A percentile compares a stretch with the other conserved stretches of the same genome.
These are phyloP conservation scores for Warburgia ugandensis DNA, from an alignment of 164 flowering plant genomes.

Conservation along the genomic window DNA sequence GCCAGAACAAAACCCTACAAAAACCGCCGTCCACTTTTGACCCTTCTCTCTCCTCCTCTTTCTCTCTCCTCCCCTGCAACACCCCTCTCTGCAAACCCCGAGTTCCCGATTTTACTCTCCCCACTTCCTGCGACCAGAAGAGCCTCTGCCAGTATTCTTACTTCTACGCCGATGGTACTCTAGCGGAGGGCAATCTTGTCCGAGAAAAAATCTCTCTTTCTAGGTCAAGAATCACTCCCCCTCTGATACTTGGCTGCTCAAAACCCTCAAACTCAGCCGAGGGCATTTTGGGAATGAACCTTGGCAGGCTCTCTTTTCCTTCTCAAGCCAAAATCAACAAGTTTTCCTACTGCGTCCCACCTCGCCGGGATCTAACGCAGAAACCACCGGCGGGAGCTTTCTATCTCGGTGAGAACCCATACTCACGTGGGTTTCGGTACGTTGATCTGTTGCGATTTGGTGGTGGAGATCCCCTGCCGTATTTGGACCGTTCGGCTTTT, in stretches of 20 bases:
- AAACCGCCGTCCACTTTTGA: slow-evolving; percentile 41
- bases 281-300: slow-evolving; percentile 85
- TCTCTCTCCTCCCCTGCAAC: slow-evolving; percentile 57
- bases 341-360: slow-evolving; percentile 71
- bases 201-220: slow-evolving; percentile 47
- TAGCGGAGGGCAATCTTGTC: slow-evolving; percentile 78
- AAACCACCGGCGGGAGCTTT: slow-evolving; percentile 35
- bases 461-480: slow-evolving; percentile 35
- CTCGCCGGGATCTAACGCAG: slow-evolving; percentile 5
- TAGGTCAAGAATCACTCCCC: slow-evolving; percentile 39
- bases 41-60: slow-evolving; percentile 75
- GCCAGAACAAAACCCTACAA: slow-evolving; percentile 25
- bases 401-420: slow-evolving; percentile 57
- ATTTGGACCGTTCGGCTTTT: slow-evolving; percentile 55
- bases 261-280: slow-evolving; percentile 28
- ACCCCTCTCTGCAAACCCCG: slow-evolving; percentile 69
- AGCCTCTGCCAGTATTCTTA: slow-evolving; percentile 75
- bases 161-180: slow-evolving; percentile 80
- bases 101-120: slow-evolving; percentile 62
- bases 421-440: slow-evolving; percentile 33
- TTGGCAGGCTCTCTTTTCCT: slow-evolving; percentile 56
- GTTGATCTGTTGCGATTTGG: slow-evolving; percentile 32
- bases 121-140: slow-evolving; percentile 63
- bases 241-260: slow-evolving; percentile 63
- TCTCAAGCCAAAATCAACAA: slow-evolving; percentile 47